These are phyloP conservation scores for Orobanche coerulescens DNA, from an alignment of 257 asterid genomes.

Conservation along the genomic window DNA sequence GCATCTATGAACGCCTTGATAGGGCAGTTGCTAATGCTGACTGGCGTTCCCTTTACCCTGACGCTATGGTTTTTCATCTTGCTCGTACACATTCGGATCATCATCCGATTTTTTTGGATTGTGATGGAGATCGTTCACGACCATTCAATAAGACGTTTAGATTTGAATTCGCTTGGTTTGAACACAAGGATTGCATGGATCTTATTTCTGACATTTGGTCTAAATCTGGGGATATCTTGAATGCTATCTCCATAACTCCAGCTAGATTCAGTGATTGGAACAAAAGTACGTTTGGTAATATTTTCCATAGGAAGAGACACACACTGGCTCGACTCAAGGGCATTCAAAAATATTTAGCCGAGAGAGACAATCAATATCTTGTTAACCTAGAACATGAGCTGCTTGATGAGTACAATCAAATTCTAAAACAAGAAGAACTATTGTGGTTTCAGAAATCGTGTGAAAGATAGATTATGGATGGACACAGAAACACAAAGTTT, in stretches of 20 bases:
- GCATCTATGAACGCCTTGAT: background rate
- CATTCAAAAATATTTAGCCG: background rate
- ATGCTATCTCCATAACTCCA: too few relatives aligned
- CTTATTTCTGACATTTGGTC: too few relatives aligned
- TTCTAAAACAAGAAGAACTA: background rate
- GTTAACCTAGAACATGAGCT: background rate
- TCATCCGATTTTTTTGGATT: background rate
- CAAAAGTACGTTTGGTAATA: background rate
- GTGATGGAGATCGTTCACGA: background rate
- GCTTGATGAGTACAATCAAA: background rate
- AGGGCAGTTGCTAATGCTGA: background rate
- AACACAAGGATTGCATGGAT: too few relatives aligned
- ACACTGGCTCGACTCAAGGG: background rate
- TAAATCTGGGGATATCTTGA: too few relatives aligned
- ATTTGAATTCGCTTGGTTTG: too few relatives aligned
- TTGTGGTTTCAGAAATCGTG: background rate
- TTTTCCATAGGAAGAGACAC: too few relatives aligned
- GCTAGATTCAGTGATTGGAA: too few relatives aligned
- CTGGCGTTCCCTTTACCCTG: background rate
- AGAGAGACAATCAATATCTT: background rate
- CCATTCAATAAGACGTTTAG: too few relatives aligned
- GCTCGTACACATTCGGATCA: background rate
- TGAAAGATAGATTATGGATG: background rate
- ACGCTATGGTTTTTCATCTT: background rate
- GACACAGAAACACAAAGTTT: background rate